Base-by-base conservation (phyloP, 108 stramenopile genomes). In the Schizochytrium sp. region DNA sequence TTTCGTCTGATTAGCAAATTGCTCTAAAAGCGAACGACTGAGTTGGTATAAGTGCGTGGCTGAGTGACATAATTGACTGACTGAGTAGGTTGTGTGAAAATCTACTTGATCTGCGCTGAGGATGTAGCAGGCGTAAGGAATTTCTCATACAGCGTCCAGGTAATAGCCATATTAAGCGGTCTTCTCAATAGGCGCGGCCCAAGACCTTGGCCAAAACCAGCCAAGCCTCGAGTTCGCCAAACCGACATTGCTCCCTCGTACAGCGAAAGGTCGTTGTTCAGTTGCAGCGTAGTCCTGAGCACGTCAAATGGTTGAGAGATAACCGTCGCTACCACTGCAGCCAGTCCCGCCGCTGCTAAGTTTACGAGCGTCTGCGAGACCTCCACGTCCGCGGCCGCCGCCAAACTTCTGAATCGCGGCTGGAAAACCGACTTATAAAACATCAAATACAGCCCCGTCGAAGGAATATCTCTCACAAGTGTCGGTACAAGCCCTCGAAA, bases 391-490 rank as follows among this genome's bases (percentile, higher is more conserved):
- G 15, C 76, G 13, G 47, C 45, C 15, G 59, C 59, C 19, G 59
- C 59, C 28, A 28, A 28, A 28, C 28, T 28, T 28, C 28, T 28
- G 28, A 28, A 28, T 28, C 28, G 28, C 17, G 59, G 59, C 19
- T 60, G 59, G 59, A 83, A 83, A 42, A 83, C 76, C 28, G 50
- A 38, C 76, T 83, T 47, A 40, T 83, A 83, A 10, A 83, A 55
- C 76, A 83, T 83, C 50, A 83, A 53, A 53, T 83, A 83, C 28
- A 83, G 53, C 47, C 76, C 76, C 28, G 76, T 55, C 5, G 76
- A 83, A 10, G 76, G 76, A 5, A 83, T 53, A 42, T 83, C 76
- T 47, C 76, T 47, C 28, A 83, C 55, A 7, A 83, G 76, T 40
- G 76, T 83, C 17, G 76, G 50, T 5, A 55, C 53, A 5, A 53